Evolutionary conservation across 2,329 filamentous ascomycete genomes (phyloP).

Genomic region (Talaromyces sp.): DNA sequence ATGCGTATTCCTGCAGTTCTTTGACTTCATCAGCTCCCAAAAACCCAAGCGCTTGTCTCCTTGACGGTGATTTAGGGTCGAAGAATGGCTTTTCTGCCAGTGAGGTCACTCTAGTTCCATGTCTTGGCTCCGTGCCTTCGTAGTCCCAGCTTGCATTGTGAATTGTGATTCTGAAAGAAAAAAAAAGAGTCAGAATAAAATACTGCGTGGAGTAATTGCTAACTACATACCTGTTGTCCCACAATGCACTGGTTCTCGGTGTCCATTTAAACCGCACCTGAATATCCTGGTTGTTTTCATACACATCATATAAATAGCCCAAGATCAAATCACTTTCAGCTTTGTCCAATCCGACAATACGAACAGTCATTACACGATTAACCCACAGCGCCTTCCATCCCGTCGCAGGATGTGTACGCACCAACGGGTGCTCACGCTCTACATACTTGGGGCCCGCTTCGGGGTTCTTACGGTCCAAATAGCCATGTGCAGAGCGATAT

Average conservation of each 20-base stretch:
- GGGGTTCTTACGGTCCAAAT: conserved; percentile 59
- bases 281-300: conserved; percentile 64
- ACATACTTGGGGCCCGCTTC: conserved; percentile 58
- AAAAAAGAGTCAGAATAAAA: neutral
- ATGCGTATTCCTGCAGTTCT: conserved; percentile 15
- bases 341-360: conserved; percentile 63
- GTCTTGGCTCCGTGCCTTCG: conserved; percentile 58
- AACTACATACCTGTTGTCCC: conserved; percentile 58
- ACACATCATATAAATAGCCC: conserved; percentile 62
- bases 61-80: conserved; percentile 57
- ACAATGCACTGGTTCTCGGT: conserved; percentile 59
- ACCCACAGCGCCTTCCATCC: conserved; percentile 71
- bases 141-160: conserved; percentile 73
- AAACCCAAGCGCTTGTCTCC: conserved; percentile 61
- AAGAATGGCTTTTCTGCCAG: conserved; percentile 68
- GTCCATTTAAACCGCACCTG: conserved; percentile 69
- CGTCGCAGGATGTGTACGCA: conserved; percentile 65
- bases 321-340: conserved; percentile 64
- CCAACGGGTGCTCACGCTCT: conserved; percentile 63
- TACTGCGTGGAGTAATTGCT: neutral
- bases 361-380: conserved; percentile 62
- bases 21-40: conserved; percentile 49
- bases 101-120: conserved; percentile 66
- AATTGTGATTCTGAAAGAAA: conserved; percentile 55
- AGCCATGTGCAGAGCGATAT: conserved; percentile 60